Evolutionary conservation across 441 rosid genomes (phyloP).

Genomic region (Croton laevigatus): DNA sequence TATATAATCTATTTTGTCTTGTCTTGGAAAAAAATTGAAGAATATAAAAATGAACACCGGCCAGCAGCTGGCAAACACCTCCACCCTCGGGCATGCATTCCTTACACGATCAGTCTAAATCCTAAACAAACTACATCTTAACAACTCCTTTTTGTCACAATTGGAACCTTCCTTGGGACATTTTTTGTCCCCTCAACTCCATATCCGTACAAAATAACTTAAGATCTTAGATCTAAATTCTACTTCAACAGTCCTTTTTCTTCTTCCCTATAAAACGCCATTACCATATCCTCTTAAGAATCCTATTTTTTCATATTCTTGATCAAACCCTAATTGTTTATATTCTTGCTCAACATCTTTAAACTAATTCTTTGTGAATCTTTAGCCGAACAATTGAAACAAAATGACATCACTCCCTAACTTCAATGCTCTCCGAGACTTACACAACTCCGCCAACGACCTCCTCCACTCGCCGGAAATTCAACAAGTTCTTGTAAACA

Average conservation of each 20-base stretch:
- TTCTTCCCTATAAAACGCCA: conserved; percentile 9
- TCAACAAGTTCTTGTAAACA: conserved; percentile 40
- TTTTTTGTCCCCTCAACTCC: not conserved
- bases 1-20: not conserved
- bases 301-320: not conserved
- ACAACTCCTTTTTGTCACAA: not conserved
- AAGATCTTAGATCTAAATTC: conserved; percentile 11
- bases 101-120: conserved; percentile 9
- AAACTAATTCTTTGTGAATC: not conserved
- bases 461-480: conserved; percentile 56
- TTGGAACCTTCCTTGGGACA: conserved; percentile 26
- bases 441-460: conserved; percentile 63
- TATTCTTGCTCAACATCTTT: not conserved
- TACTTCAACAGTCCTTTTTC: not conserved
- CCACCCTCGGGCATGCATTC: conserved; percentile 31
- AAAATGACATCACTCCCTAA: conserved; percentile 40
- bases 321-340: not conserved
- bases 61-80: conserved; percentile 33
- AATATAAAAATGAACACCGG: conserved; percentile 17
- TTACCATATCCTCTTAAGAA: no score
- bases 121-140: conserved; percentile 19
- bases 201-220: not conserved
- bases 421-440: conserved; percentile 52
- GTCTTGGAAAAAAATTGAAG: not conserved
- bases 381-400: not conserved